These are phyloP conservation scores for Coccomyxa sp. DNA, from an alignment of 139 green algal species.

Conservation along the genomic window DNA sequence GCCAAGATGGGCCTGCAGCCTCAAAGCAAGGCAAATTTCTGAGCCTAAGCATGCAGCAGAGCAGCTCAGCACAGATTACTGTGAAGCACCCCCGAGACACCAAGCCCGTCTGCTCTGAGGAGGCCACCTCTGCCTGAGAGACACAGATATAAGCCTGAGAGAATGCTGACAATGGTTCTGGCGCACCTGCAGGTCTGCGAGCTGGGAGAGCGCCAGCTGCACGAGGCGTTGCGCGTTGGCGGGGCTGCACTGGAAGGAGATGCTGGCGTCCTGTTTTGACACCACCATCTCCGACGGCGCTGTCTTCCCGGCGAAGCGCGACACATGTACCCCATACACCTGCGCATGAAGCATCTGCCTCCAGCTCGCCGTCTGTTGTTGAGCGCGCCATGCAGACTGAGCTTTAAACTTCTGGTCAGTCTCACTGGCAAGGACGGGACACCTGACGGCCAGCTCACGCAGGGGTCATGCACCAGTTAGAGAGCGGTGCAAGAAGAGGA, in stretches of 20 bases:
- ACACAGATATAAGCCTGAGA: background rate
- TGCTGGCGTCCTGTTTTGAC: conserved; percentile 62
- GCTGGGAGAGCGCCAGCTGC: conserved; percentile 55
- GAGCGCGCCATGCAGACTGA: background rate
- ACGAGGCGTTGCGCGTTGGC: conserved; percentile 37
- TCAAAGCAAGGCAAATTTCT: too few species aligned
- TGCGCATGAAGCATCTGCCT: background rate
- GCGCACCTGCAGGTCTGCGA: conserved; percentile 27
- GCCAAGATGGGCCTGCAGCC: background rate
- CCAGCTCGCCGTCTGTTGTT: background rate
- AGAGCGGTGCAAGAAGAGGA: too few species aligned
- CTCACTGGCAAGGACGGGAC: too few species aligned
- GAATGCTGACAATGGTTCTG: background rate
- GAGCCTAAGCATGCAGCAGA: background rate
- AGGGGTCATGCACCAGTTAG: too few species aligned
- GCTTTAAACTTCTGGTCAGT: background rate
- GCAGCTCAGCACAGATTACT: background rate
- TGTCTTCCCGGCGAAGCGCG: conserved; percentile 52
- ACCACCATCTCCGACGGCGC: conserved; percentile 38
- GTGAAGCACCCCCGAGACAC: background rate
- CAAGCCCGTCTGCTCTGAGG: background rate
- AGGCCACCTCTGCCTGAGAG: background rate
- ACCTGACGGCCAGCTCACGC: too few species aligned
- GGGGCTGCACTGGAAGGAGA: conserved; percentile 82
- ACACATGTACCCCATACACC: conserved; percentile 58